Percentiles rank a stretch among this genome's conserved stretches.
Conservation (phyloP, 1,284 basidiomycete species). For the Pyrrhoderma lamaoense region DNA sequence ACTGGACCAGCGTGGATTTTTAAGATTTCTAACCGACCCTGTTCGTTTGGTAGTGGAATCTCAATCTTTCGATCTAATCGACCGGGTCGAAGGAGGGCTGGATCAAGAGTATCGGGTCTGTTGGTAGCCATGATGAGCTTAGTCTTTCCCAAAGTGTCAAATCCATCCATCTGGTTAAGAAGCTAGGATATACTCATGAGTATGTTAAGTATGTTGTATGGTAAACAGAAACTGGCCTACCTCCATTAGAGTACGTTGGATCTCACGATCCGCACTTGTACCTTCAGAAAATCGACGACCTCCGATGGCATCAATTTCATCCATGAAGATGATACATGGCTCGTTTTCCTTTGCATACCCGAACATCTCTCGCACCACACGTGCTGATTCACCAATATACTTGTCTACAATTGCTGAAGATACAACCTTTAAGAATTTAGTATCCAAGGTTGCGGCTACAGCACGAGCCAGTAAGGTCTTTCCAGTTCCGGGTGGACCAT, state of each 20-base stretch:
- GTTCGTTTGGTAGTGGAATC: constrained; percentile 96
- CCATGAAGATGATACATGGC: constrained; percentile 99
- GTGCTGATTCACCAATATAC: constrained; percentile 97
- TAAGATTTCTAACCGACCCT: constrained; percentile 90
- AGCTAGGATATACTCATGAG: constrained; percentile 48
- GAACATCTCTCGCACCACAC: constrained; percentile 97
- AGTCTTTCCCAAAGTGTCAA: constrained; percentile 92
- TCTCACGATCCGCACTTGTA: constrained; percentile 96
- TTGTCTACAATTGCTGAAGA: constrained; percentile 99
- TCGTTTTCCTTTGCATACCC: constrained; percentile 96
- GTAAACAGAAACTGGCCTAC: constrained; percentile 32
- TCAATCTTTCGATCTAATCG: constrained; percentile 98
- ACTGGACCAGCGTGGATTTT: constrained; percentile 96
- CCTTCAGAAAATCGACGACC: constrained; percentile 97
- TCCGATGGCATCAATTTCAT: constrained; percentile 98
- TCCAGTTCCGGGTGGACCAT: constrained; percentile 91
- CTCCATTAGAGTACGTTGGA: constrained; percentile 99
- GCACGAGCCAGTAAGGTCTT: constrained; percentile 95
- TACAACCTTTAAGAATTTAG: constrained; percentile 98
- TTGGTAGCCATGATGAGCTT: constrained; percentile 99
- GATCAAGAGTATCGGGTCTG: constrained; percentile 94
- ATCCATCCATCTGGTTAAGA: constrained; percentile 99
- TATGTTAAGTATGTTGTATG: not conserved
- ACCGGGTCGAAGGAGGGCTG: constrained; percentile 92
- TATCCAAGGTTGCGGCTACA: constrained; percentile 91